A percentile compares a stretch with the other conserved stretches of the same genome.
These are phyloP conservation scores for Boletus rubescentipes DNA, from an alignment of 768 basidiomycete species.

Conservation along the genomic window DNA sequence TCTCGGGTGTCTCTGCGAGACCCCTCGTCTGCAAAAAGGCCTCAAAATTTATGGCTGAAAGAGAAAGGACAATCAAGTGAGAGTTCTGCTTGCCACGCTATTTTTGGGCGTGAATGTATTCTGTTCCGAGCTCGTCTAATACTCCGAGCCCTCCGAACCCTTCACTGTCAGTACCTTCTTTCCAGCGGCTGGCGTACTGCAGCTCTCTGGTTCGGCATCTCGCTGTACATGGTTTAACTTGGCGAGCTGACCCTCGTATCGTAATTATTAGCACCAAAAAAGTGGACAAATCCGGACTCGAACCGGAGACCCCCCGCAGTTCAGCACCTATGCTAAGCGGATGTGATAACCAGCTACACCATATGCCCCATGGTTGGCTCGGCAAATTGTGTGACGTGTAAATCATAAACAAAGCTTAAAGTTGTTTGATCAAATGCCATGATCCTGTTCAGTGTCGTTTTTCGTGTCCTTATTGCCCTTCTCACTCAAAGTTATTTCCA, in stretches of 20 bases:
- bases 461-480: conserved; percentile 64
- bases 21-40: conserved; percentile 10
- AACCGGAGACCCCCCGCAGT: conserved; percentile 40
- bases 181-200: neutral
- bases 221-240: neutral
- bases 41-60: conserved; percentile 36
- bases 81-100: neutral
- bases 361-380: conserved; percentile 23
- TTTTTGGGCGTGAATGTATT: neutral
- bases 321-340: conserved; percentile 32
- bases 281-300: conserved; percentile 41
- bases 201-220: no score
- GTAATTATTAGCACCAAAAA: conserved; percentile 8
- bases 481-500: conserved; percentile 87
- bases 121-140: neutral
- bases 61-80: conserved; percentile 21
- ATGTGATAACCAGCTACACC: conserved; percentile 40
- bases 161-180: neutral
- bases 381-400: neutral
- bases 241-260: neutral
- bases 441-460: conserved; percentile 38
- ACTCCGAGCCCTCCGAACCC: neutral
- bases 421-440: neutral
- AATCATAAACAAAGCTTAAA: neutral
- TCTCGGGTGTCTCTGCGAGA: neutral